Percentiles rank a stretch among this genome's conserved stretches.
Evolutionary conservation across 2,329 filamentous ascomycete species (phyloP).

Genomic region (Monosporascus sp.): DNA sequence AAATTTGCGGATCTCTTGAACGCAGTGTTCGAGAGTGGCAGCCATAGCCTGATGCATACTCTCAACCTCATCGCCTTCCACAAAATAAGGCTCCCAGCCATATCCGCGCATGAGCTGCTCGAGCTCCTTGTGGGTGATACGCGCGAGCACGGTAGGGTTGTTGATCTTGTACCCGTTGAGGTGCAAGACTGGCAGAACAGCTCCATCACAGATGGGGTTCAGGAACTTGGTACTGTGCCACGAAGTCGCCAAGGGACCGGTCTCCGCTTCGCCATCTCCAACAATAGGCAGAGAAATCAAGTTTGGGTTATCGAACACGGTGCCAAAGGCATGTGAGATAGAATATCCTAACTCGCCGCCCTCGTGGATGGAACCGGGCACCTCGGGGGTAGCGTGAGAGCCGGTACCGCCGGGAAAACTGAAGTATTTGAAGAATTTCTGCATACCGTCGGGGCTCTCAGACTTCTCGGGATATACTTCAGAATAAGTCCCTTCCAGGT

Average conservation of each 20-base stretch:
- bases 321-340: constrained; percentile 71
- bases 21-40: constrained; percentile 66
- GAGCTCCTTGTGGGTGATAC: constrained; percentile 70
- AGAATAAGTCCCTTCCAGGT: constrained; percentile 71
- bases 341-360: constrained; percentile 80
- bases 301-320: constrained; percentile 69
- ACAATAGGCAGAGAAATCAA: constrained; percentile 74
- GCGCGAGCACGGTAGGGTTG: constrained; percentile 68
- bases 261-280: constrained; percentile 77
- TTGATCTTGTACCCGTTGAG: constrained; percentile 85
- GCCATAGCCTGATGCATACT: constrained; percentile 82
- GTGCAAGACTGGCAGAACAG: constrained; percentile 71
- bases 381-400: constrained; percentile 74
- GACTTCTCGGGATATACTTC: constrained; percentile 73
- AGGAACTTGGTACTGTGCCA: constrained; percentile 83
- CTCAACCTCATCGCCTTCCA: constrained; percentile 68
- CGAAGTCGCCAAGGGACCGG: constrained; percentile 69
- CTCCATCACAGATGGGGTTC: constrained; percentile 72
- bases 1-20: constrained; percentile 61
- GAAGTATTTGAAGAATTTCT: constrained; percentile 76
- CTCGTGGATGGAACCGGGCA: constrained; percentile 71
- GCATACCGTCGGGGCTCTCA: constrained; percentile 62
- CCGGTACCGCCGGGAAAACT: constrained; percentile 77
- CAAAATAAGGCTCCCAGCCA: constrained; percentile 75
- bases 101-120: constrained; percentile 66